phyloP scores from a whole-genome alignment of 345 rosid species.

The Hypericum perforatum region DNA sequence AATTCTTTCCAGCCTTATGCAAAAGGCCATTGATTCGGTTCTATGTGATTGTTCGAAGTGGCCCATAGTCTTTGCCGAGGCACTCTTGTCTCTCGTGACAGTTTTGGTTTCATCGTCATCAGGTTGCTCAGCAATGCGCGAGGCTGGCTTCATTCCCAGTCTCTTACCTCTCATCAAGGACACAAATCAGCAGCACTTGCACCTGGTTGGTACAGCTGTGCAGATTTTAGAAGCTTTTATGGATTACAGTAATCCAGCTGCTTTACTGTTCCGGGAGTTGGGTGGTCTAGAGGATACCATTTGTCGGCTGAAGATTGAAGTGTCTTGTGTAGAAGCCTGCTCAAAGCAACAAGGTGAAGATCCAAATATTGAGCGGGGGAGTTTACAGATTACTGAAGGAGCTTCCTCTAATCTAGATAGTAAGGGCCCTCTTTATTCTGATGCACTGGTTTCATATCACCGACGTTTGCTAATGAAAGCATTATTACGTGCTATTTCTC shows the following conservation, averaged over 20 bases:
- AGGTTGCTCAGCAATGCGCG: slow-evolving; percentile 90
- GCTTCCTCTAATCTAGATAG: slow-evolving; percentile 45
- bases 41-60: slow-evolving; percentile 51
- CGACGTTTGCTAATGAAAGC: slow-evolving; percentile 70
- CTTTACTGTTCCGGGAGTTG: slow-evolving; percentile 84
- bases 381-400: slow-evolving; percentile 26
- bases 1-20: slow-evolving; percentile 82
- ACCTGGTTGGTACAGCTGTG: slow-evolving; percentile 81
- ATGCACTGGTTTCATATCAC: slow-evolving; percentile 70
- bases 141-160: slow-evolving; percentile 87
- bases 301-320: slow-evolving; percentile 71
- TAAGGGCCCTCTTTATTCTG: slow-evolving; percentile 62
- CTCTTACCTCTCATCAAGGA: slow-evolving; percentile 90
- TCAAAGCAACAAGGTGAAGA: slow-evolving; percentile 43
- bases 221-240: slow-evolving; percentile 86
- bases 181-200: slow-evolving; percentile 84
- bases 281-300: slow-evolving; percentile 95
- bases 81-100: slow-evolving; percentile 78
- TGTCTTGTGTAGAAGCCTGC: slow-evolving; percentile 51
- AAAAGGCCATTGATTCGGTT: slow-evolving; percentile 81
- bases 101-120: slow-evolving; percentile 85
- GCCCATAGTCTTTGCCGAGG: slow-evolving; percentile 85
- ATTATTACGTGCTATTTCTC: slow-evolving; percentile 80
- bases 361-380: slow-evolving; percentile 31
- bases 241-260: slow-evolving; percentile 94